These are phyloP conservation scores for Hypoxylon fragiforme DNA, from an alignment of 495 filamentous ascomycete species.

Conservation along the genomic window DNA sequence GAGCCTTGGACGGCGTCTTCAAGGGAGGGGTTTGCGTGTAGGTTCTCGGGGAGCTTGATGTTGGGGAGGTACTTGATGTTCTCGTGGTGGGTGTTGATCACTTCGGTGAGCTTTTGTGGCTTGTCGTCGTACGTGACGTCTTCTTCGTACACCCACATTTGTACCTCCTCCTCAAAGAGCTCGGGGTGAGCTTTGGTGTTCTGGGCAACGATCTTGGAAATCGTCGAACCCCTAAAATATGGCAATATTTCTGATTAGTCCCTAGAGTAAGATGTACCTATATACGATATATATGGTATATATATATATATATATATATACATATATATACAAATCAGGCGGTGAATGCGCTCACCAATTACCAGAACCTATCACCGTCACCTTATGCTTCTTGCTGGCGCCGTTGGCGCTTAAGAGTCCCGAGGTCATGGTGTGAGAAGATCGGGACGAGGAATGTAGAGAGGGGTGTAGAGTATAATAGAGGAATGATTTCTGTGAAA, in stretches of 20 bases:
- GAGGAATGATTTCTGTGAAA: conserved; percentile 9
- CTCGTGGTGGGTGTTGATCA: conserved; percentile 94
- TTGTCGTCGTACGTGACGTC: conserved; percentile 72
- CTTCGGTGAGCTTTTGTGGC: conserved; percentile 79
- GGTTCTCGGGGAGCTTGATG: conserved; percentile 79
- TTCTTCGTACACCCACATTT: conserved; percentile 98
- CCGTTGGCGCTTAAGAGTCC: conserved; percentile 34
- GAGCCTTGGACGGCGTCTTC: conserved; percentile 78
- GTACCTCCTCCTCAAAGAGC: conserved; percentile 83
- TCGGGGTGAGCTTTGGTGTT: conserved; percentile 76
- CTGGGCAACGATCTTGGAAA: conserved; percentile 95
- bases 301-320: no score
- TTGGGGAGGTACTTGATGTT: conserved; percentile 95
- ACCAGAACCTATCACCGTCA: conserved; percentile 90
- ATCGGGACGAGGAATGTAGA: conserved; percentile 4
- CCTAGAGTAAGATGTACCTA: no score
- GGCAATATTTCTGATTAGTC: no score
- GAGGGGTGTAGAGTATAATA: conserved; percentile 4
- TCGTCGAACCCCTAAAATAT: conserved; percentile 78
- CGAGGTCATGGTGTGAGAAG: conserved; percentile 20
- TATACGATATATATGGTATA: no score
- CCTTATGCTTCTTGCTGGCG: conserved; percentile 76
- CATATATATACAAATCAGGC: neutral
- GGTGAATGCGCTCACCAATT: conserved; percentile 71
- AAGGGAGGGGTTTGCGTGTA: conserved; percentile 88